Conservation (phyloP, 2,329 filamentous ascomycete genomes). For the Claviceps capensis region DNA sequence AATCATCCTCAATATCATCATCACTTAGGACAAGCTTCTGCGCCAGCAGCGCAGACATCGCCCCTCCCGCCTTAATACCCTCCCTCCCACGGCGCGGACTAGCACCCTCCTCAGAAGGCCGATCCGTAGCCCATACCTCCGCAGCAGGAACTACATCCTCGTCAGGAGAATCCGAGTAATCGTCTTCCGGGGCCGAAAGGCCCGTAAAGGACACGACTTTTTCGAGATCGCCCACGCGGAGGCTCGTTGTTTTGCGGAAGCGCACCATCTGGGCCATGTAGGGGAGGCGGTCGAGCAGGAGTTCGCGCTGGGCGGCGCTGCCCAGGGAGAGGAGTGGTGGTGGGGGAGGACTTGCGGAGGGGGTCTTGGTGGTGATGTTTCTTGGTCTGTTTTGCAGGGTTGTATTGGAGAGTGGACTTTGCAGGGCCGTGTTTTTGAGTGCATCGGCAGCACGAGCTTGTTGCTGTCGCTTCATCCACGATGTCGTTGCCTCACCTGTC, state of each 20-base stretch:
- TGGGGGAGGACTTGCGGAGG: slow-evolving; percentile 8
- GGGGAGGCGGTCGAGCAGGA: slow-evolving; percentile 75
- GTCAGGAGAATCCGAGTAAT: slow-evolving; percentile 14
- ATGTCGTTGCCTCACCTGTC: slow-evolving; percentile 10
- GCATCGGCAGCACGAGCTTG: slow-evolving; percentile 7
- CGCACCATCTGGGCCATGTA: slow-evolving; percentile 61
- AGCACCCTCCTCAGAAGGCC: slow-evolving; percentile 35
- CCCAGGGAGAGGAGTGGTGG: slow-evolving; percentile 41
- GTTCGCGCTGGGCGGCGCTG: slow-evolving; percentile 53
- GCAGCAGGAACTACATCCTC: slow-evolving; percentile 29
- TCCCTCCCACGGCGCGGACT: slow-evolving; percentile 34
- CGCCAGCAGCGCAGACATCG: slow-evolving; percentile 31
- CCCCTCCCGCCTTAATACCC: slow-evolving; percentile 22
- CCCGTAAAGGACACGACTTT: slow-evolving; percentile 55
- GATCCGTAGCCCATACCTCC: slow-evolving; percentile 49
- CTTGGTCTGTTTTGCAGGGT: no score
- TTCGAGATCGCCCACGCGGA: slow-evolving; percentile 45
- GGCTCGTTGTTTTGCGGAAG: slow-evolving; percentile 21
- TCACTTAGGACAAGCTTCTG: slow-evolving; percentile 63
- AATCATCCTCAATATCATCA: slow-evolving; percentile 66
- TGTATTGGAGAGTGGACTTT: no score
- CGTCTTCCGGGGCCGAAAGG: slow-evolving; percentile 32
- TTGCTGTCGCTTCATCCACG: slow-evolving; percentile 23
- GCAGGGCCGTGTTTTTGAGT: background rate
- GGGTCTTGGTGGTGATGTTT: no score